A percentile compares a stretch with the other conserved stretches of the same genome.
Evolutionary conservation across 257 asterid species (phyloP).

Genomic region (Plantago ovata): DNA sequence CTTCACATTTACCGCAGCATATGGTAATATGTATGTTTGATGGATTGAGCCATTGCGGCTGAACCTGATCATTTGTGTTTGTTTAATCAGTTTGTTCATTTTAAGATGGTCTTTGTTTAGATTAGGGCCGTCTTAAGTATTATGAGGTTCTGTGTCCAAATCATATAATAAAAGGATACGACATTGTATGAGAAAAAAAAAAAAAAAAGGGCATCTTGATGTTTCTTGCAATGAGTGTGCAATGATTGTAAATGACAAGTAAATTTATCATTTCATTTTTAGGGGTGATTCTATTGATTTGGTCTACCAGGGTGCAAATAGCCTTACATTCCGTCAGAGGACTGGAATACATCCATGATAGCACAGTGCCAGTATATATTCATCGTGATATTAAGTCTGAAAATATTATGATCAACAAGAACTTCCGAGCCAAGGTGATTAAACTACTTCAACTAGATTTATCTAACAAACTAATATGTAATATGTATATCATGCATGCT

Average conservation of each 20-base stretch:
- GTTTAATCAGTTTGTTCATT: too few relatives aligned
- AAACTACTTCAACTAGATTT: not conserved
- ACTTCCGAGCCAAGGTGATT: slow-evolving; percentile 71
- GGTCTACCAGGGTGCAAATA: slow-evolving; percentile 73
- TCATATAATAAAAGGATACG: too few relatives aligned
- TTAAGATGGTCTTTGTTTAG: too few relatives aligned
- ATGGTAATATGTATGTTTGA: too few relatives aligned
- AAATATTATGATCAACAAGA: slow-evolving; percentile 65
- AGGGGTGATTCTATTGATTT: slow-evolving; percentile 52
- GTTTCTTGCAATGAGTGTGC: not conserved
- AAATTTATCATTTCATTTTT: not conserved
- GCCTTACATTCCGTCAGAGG: slow-evolving; percentile 95
- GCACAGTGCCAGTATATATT: slow-evolving; percentile 76
- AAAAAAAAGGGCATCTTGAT: slow-evolving; percentile 8
- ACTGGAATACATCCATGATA: slow-evolving; percentile 89
- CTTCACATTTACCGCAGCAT: too few relatives aligned
- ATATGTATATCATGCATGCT: not conserved
- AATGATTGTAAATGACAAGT: not conserved
- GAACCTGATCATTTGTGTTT: too few relatives aligned
- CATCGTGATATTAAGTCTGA: slow-evolving; percentile 82
- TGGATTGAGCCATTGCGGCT: too few relatives aligned
- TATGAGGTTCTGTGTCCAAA: too few relatives aligned
- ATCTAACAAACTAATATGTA: not conserved
- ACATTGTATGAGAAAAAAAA: too few relatives aligned
- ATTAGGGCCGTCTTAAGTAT: too few relatives aligned